These are phyloP conservation scores for Colletotrichum scovillei DNA, from an alignment of 2,329 filamentous ascomycete genomes.

Conservation along the genomic window DNA sequence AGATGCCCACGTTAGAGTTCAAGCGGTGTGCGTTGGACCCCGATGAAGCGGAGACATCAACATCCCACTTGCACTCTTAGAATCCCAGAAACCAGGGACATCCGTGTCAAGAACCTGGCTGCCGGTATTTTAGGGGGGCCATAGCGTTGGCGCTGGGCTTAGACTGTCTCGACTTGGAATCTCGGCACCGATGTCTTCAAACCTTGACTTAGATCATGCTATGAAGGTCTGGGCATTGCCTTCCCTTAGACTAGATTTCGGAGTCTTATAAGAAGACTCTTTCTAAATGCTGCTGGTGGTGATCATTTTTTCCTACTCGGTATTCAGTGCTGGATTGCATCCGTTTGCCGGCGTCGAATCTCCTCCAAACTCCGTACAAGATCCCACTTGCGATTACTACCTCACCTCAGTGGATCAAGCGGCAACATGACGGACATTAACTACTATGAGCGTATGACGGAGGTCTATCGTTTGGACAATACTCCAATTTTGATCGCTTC, in stretches of 20 bases:
- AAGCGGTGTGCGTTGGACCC: not conserved
- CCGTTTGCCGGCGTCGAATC: not conserved
- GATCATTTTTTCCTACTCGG: not conserved
- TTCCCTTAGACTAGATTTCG: not conserved
- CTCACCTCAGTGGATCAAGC: not conserved
- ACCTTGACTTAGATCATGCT: not conserved
- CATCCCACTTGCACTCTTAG: not conserved
- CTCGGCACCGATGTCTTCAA: slow-evolving; percentile 8
- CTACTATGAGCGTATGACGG: slow-evolving; percentile 10
- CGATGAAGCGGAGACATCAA: not conserved
- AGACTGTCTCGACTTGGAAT: not conserved
- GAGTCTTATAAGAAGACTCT: not conserved
- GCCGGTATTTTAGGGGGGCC: not conserved
- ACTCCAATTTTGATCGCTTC: not conserved
- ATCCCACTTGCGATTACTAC: no score
- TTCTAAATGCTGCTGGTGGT: not conserved
- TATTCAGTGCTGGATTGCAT: not conserved
- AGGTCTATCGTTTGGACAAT: slow-evolving; percentile 16
- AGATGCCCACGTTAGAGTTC: not conserved
- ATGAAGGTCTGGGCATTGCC: not conserved
- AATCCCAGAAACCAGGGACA: not conserved
- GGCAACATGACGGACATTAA: slow-evolving; percentile 3
- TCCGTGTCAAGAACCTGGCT: not conserved
- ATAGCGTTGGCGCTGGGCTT: not conserved
- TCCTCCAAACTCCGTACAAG: no score